Evolutionary conservation across 257 asterid species (phyloP).

Genomic region (Forsythia suspensa): DNA sequence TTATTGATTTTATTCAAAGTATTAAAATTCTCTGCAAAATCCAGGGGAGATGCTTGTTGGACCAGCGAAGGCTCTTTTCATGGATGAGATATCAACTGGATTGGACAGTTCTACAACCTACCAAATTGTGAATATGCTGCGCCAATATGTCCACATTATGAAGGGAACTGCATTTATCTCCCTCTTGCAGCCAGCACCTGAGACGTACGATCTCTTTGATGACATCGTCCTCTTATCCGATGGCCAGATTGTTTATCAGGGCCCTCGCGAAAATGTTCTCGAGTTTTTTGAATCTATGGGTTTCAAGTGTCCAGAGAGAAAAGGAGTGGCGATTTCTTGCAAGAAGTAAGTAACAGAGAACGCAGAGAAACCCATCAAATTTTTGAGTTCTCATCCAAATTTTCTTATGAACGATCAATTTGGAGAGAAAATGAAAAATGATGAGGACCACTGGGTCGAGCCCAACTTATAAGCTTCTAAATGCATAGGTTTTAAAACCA

Average conservation of each 20-base stretch:
- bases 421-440: no score
- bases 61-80: conserved; percentile 47
- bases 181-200: conserved; percentile 51
- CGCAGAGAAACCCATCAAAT: no score
- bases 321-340: conserved; percentile 54
- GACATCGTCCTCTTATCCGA: conserved; percentile 46
- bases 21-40: conserved; percentile 8
- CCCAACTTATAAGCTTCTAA: no score
- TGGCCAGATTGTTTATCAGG: conserved; percentile 39
- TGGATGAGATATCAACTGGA: conserved; percentile 54
- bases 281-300: conserved; percentile 47
- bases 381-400: no score
- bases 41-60: conserved; percentile 55
- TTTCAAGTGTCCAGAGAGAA: conserved; percentile 46
- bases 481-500: no score
- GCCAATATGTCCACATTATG: conserved; percentile 40
- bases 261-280: conserved; percentile 39
- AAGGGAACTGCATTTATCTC: conserved; percentile 45
- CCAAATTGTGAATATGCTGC: conserved; percentile 35
- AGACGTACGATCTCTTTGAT: conserved; percentile 46
- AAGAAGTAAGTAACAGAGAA: conserved; percentile 35
- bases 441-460: no score
- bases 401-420: no score
- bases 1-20: background rate
- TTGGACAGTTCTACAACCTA: conserved; percentile 48